Conservation (phyloP, 192 early-diverging fungal genomes). For the Physocladia obscura region DNA sequence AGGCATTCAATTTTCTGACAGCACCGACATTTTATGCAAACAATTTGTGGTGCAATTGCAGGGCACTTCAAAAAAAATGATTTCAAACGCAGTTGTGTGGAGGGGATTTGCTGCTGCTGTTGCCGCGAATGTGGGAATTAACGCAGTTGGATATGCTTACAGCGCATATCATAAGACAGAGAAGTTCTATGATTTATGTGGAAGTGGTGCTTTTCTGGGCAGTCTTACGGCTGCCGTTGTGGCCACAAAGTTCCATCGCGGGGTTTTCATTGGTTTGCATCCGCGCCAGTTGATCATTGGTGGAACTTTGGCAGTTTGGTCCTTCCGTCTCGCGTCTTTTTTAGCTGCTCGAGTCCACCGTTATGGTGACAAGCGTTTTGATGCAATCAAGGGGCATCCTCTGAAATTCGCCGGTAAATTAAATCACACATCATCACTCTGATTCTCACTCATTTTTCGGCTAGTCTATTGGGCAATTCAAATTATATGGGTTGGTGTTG, state of each 20-base stretch:
- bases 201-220: constrained; percentile 15
- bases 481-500: constrained; percentile 27
- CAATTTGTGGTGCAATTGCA: too few species aligned
- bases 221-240: neutral
- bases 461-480: neutral
- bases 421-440: neutral
- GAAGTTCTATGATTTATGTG: constrained; percentile 34
- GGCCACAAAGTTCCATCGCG: too few species aligned
- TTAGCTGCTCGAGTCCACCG: neutral
- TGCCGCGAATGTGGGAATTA: constrained; percentile 2
- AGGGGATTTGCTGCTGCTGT: too few species aligned
- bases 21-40: too few species aligned
- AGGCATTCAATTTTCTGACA: too few species aligned
- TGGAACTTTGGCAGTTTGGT: too few species aligned
- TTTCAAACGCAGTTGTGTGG: too few species aligned
- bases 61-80: too few species aligned
- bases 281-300: too few species aligned
- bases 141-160: constrained; percentile 9
- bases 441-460: too few species aligned
- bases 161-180: constrained; percentile 26
- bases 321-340: neutral
- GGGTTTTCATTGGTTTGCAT: too few species aligned
- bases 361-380: neutral
- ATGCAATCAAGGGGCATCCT: too few species aligned
- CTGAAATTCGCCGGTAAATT: neutral